phyloP scores from a whole-genome alignment of 1,284 basidiomycete genomes.

The Prillingera fragicola region DNA sequence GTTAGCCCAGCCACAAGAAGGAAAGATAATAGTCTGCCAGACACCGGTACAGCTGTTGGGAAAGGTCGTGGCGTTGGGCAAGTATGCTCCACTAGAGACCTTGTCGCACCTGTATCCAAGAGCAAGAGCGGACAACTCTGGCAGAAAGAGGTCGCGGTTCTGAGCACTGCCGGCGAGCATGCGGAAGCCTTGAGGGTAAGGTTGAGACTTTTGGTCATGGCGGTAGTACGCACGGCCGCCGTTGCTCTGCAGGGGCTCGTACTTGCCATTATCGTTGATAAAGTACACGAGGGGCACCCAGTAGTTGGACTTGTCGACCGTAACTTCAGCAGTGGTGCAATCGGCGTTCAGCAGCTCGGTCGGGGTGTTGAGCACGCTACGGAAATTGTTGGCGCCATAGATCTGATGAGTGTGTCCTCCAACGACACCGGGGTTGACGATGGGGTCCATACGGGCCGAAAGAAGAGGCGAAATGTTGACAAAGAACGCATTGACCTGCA shows the following conservation, averaged over 20 bases:
- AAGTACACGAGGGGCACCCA: constrained; percentile 40
- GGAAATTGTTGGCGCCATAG: constrained; percentile 40
- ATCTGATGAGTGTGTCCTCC: constrained; percentile 46
- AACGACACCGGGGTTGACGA: constrained; percentile 38
- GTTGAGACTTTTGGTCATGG: constrained; percentile 12
- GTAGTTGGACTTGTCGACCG: constrained; percentile 43
- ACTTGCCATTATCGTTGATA: constrained; percentile 12
- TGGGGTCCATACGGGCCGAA: constrained; percentile 42
- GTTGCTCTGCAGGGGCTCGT: constrained; percentile 24
- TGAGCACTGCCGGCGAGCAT: constrained; percentile 37
- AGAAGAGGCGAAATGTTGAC: constrained; percentile 2
- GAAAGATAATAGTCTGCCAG: constrained; percentile 12
- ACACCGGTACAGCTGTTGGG: constrained; percentile 27
- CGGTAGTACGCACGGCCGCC: constrained; percentile 42
- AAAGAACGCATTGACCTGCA: not conserved
- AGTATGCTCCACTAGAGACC: constrained; percentile 11
- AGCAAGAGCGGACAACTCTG: not conserved
- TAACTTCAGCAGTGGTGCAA: constrained; percentile 28
- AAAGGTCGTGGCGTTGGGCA: constrained; percentile 34
- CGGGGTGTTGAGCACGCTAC: constrained; percentile 20
- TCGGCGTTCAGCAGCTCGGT: constrained; percentile 24
- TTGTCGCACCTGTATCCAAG: not conserved
- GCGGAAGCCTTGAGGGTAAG: constrained; percentile 41
- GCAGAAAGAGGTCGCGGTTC: constrained; percentile 12
- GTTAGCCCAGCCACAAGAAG: constrained; percentile 30